Conservation (phyloP, 1,284 basidiomycete species). For the Coniferiporia sulphurascens region DNA sequence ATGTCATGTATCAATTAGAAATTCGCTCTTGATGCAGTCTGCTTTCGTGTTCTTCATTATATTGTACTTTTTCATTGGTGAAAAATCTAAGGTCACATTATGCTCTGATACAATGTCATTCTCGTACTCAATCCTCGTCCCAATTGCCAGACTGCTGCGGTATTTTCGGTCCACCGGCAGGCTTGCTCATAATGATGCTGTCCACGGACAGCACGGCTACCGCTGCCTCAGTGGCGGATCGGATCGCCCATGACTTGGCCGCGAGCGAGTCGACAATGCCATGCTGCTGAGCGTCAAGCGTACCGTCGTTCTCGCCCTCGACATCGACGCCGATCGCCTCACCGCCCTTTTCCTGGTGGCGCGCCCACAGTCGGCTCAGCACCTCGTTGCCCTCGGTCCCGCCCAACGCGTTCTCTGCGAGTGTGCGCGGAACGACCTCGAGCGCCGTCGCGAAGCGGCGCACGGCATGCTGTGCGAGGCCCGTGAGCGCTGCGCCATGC, state of each 20-base stretch:
- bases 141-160: conserved; percentile 80
- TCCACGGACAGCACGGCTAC: conserved; percentile 93
- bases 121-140: conserved; percentile 54
- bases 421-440: conserved; percentile 89
- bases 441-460: conserved; percentile 87
- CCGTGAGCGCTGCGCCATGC: conserved; percentile 87
- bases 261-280: conserved; percentile 82
- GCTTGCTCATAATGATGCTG: conserved; percentile 97
- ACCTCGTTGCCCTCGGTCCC: conserved; percentile 93
- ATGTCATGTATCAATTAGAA: conserved; percentile 1
- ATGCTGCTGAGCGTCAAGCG: conserved; percentile 55
- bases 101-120: conserved; percentile 2
- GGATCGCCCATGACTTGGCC: conserved; percentile 87
- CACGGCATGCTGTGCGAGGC: conserved; percentile 92
- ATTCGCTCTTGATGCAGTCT: not conserved
- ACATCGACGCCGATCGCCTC: conserved; percentile 89
- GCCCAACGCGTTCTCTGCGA: conserved; percentile 92
- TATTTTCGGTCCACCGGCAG: conserved; percentile 81
- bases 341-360: conserved; percentile 72
- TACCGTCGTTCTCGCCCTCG: conserved; percentile 77
- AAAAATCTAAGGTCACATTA: not conserved
- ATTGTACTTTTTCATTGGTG: not conserved
- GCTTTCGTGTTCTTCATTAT: not conserved
- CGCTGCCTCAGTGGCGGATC: conserved; percentile 90
- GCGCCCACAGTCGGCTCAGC: conserved; percentile 83